Conservation (phyloP, 2,329 filamentous ascomycete species). For the Colletotrichum gigasporum region DNA sequence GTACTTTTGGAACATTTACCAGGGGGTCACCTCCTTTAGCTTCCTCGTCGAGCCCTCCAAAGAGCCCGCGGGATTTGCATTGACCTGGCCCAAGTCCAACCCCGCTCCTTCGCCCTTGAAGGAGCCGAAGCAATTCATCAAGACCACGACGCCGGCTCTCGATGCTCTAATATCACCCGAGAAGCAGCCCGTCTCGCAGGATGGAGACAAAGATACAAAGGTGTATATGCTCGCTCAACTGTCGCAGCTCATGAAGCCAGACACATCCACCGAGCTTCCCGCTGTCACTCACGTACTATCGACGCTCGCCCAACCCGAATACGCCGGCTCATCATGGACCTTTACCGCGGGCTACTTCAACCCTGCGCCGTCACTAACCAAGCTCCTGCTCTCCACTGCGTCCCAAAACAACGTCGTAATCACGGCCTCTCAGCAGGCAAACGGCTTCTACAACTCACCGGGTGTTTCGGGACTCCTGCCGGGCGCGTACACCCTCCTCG, state of each 20-base stretch:
- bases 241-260: slow-evolving; percentile 81
- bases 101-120: slow-evolving; percentile 78
- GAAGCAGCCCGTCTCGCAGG: slow-evolving; percentile 40
- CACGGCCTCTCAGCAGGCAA: slow-evolving; percentile 91
- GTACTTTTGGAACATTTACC: slow-evolving; percentile 83
- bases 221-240: slow-evolving; percentile 91
- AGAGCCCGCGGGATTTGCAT: slow-evolving; percentile 64
- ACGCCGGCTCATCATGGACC: slow-evolving; percentile 82
- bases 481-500: slow-evolving; percentile 89
- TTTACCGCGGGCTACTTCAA: slow-evolving; percentile 99
- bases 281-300: slow-evolving; percentile 79
- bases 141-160: slow-evolving; percentile 73
- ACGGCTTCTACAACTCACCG: slow-evolving; percentile 91
- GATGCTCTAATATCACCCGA: slow-evolving; percentile 70
- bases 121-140: slow-evolving; percentile 74
- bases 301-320: slow-evolving; percentile 70
- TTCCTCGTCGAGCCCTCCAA: slow-evolving; percentile 77
- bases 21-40: slow-evolving; percentile 80
- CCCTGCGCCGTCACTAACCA: slow-evolving; percentile 84
- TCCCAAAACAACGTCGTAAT: slow-evolving; percentile 81
- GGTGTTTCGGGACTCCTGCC: slow-evolving; percentile 92
- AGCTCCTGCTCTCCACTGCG: slow-evolving; percentile 79
- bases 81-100: slow-evolving; percentile 81
- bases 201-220: slow-evolving; percentile 63
- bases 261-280: slow-evolving; percentile 89